Evolutionary conservation across 2,329 filamentous ascomycete genomes (phyloP).

Genomic region (Ploettnerulaceae sp.): DNA sequence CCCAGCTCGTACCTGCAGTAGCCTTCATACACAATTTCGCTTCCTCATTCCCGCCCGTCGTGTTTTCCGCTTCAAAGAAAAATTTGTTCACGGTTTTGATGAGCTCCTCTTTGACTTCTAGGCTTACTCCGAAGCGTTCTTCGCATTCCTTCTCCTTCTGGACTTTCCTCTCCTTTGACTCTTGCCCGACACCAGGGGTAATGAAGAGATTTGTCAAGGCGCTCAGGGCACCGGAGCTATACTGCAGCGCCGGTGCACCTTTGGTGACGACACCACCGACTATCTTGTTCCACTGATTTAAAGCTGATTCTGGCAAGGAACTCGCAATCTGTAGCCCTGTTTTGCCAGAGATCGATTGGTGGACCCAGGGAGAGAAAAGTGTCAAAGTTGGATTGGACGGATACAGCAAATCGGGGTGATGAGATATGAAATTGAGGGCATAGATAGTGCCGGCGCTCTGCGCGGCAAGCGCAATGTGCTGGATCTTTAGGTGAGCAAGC

Average conservation of each 20-base stretch:
- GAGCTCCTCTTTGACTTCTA: slow-evolving; percentile 15
- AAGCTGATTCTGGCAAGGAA: slow-evolving; percentile 23
- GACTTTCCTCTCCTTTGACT: neutral
- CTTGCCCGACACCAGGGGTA: neutral
- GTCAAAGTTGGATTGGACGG: slow-evolving; percentile 30
- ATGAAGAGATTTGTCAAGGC: slow-evolving; percentile 13
- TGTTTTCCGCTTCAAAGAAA: slow-evolving; percentile 27
- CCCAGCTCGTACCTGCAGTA: slow-evolving; percentile 17
- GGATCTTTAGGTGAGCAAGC: slow-evolving; percentile 35
- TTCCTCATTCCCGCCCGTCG: slow-evolving; percentile 29
- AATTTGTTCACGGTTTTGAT: slow-evolving; percentile 17
- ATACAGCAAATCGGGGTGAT: slow-evolving; percentile 33
- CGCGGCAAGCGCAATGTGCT: slow-evolving; percentile 37
- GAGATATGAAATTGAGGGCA: slow-evolving; percentile 38
- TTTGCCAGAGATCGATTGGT: slow-evolving; percentile 28
- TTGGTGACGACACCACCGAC: slow-evolving; percentile 33
- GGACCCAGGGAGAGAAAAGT: slow-evolving; percentile 38
- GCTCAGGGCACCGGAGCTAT: slow-evolving; percentile 14
- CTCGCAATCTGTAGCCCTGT: slow-evolving; percentile 15
- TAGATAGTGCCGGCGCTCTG: slow-evolving; percentile 42
- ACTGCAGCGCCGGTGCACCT: slow-evolving; percentile 28
- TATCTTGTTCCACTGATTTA: slow-evolving; percentile 34
- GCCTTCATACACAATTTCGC: slow-evolving; percentile 29
- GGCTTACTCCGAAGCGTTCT: slow-evolving; percentile 20
- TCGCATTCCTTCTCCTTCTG: slow-evolving; percentile 13